Conservation (phyloP, 768 basidiomycete genomes). For the Russula abietina region DNA sequence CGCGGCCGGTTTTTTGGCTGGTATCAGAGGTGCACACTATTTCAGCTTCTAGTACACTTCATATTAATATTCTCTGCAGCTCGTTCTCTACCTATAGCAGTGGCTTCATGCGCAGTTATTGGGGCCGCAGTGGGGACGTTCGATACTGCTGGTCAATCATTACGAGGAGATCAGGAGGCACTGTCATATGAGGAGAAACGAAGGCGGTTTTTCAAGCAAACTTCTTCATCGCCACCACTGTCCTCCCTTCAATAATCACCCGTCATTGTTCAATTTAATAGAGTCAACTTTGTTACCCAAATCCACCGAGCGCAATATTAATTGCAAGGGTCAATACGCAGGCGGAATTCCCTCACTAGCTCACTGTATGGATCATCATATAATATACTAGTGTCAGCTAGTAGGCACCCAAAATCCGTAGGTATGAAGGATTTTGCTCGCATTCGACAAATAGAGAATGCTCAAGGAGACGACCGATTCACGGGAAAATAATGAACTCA, state of each 20-base stretch:
- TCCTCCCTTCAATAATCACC: constrained; percentile 27
- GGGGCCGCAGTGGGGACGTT: constrained; percentile 77
- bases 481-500: background rate
- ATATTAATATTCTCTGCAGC: constrained; percentile 39
- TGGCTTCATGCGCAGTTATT: constrained; percentile 72
- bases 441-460: constrained; percentile 1
- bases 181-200: constrained; percentile 61
- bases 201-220: constrained; percentile 78
- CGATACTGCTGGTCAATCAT: constrained; percentile 64
- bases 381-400: background rate
- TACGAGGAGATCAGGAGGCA: constrained; percentile 41
- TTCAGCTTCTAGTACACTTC: background rate
- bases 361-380: constrained; percentile 1
- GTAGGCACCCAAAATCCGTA: background rate
- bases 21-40: constrained; percentile 60
- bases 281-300: background rate
- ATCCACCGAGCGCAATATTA: background rate
- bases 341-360: background rate
- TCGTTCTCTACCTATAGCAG: constrained; percentile 75
- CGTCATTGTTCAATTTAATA: background rate
- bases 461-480: background rate
- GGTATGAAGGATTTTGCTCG: background rate
- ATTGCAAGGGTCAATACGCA: background rate
- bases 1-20: constrained; percentile 89
- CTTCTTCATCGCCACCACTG: constrained; percentile 41